phyloP scores from a whole-genome alignment of 2,329 filamentous ascomycete genomes.

The Aspergillus calidoustus region DNA sequence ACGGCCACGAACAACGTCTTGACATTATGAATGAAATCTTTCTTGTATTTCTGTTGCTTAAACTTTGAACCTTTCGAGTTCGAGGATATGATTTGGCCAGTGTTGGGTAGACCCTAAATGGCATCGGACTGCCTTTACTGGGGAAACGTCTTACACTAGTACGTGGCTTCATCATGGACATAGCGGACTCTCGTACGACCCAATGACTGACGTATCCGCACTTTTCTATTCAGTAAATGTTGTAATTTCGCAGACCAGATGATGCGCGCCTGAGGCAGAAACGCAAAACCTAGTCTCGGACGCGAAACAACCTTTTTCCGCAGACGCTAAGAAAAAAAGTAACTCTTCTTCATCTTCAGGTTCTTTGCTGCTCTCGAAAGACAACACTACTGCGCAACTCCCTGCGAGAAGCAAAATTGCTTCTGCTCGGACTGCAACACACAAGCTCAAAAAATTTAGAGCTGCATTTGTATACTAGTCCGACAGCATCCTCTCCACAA shows the following conservation, averaged over 20 bases:
- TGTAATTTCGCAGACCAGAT: not conserved
- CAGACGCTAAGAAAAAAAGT: slow-evolving; percentile 8
- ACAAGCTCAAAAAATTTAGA: not conserved
- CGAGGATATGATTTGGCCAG: too few relatives aligned
- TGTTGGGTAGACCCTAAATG: not conserved
- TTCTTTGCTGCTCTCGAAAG: not conserved
- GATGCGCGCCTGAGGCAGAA: slow-evolving; percentile 2
- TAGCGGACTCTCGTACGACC: not conserved
- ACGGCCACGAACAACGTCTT: slow-evolving; percentile 11
- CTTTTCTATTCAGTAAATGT: not conserved
- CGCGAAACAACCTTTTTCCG: slow-evolving; percentile 12
- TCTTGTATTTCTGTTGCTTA: not conserved
- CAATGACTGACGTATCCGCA: not conserved
- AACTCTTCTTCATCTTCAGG: not conserved
- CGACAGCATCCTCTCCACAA: not conserved
- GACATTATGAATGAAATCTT: not conserved
- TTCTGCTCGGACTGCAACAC: not conserved
- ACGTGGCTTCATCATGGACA: not conserved
- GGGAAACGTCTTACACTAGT: not conserved
- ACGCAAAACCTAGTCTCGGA: slow-evolving; percentile 7
- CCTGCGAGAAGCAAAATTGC: not conserved
- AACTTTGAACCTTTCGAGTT: too few relatives aligned
- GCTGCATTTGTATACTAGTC: not conserved
- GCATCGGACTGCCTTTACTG: not conserved
- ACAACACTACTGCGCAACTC: not conserved